These are phyloP conservation scores for Solanum hybrid DNA, from an alignment of 305 asterid species.

Conservation along the genomic window DNA sequence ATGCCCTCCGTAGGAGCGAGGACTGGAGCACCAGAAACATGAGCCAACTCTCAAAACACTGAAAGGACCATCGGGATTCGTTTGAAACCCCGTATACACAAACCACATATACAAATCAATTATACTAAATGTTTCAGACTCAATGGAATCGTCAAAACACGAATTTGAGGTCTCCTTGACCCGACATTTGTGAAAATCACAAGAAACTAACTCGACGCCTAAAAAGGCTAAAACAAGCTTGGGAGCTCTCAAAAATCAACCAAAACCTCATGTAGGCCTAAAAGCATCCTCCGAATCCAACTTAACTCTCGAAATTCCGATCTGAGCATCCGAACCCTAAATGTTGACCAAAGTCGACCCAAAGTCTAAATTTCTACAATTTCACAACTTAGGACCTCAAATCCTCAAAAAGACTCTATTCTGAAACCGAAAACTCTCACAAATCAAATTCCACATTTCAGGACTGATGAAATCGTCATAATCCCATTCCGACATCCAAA, in stretches of 20 bases:
- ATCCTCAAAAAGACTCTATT: neutral
- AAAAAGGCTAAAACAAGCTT: neutral
- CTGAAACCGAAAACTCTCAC: fast-evolving
- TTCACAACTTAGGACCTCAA: neutral
- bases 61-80: neutral
- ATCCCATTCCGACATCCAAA: too few species aligned
- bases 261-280: neutral
- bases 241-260: neutral
- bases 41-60: neutral
- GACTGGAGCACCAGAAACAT: neutral
- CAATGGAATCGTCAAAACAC: neutral
- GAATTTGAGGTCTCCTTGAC: neutral
- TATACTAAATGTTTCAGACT: fast-evolving
- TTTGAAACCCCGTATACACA: neutral
- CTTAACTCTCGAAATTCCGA: neutral
- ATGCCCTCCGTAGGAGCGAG: neutral
- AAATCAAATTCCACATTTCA: too few species aligned
- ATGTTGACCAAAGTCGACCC: neutral
- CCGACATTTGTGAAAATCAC: neutral
- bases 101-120: neutral
- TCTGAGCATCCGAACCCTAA: neutral
- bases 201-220: neutral
- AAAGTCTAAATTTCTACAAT: neutral
- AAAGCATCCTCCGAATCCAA: neutral
- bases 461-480: neutral